Evolutionary conservation across 371 early-diverging fungal species (phyloP), one percentile per base, ranked within the genome.

Genomic region (Mucor irregularis): DNA sequence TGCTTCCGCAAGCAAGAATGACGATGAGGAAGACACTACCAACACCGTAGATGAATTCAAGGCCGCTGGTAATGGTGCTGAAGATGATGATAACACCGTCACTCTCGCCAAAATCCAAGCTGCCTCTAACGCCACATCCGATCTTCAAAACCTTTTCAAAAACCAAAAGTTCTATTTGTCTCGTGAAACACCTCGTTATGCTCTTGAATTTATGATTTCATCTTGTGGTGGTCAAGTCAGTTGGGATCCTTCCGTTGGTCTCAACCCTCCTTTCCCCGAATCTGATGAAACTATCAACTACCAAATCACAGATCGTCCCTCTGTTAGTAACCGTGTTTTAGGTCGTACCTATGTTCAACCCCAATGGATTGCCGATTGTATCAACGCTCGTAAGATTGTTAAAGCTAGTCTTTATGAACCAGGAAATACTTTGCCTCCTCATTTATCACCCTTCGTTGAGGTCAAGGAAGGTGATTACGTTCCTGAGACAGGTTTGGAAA

Each of bases 331-430:
- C 59, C 82, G 80, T 58, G 81, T 87, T 65, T 58, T 82, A 58
- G 69, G 75, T 30, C 87, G 96, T 62, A 78, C 75, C n/a, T 97
- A 94, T 63, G 82, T 97, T 25, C 99, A 97, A 74, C 99, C 99
- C n/a, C 99, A 98, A 71, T 98, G 97, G 97, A 81, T 95, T 5
- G 96, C 90, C 62, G 99, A 98, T 68, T 89, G 86, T 63, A 82
- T 97, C 66, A 98, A 98, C 57, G 89, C 93, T 25, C 79, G 83
- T 17, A 84, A 84, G 52, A 67, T 97, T 42, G 62, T 97, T 35
- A 74, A 78, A 43, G 64, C 85, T 2, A 78, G 76, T 19, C 74
- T 79, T 6, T 98, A 97, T 63, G 83, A 81, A 42, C 87, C 90
- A n/a, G 97, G 96, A 8, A 80, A 83, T 62, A 74, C 76, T 4